phyloP scores from a whole-genome alignment of 805 yeast species.

The Candida michaelii region DNA sequence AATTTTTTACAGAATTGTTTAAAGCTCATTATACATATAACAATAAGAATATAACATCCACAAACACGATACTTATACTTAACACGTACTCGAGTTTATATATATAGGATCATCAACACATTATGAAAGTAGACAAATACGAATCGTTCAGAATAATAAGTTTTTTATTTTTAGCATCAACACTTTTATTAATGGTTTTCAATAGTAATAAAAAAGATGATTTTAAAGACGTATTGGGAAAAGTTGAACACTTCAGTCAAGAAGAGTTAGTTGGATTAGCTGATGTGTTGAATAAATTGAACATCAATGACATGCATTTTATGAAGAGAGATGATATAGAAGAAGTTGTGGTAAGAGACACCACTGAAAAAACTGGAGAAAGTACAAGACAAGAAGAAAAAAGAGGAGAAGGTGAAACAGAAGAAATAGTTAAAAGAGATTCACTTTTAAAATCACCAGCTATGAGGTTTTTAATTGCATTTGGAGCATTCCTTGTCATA shows the following conservation, averaged over 20 bases:
- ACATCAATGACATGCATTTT: neutral
- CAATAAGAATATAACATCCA: neutral
- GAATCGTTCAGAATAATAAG: neutral
- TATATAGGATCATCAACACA: neutral
- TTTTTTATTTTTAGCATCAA: conserved; percentile 1
- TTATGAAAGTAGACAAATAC: neutral
- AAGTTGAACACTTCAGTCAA: conserved; percentile 3
- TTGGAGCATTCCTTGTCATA: conserved; percentile 33
- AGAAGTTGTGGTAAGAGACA: too few relatives aligned
- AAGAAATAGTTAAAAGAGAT: neutral
- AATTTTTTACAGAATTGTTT: neutral
- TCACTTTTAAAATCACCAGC: conserved; percentile 19
- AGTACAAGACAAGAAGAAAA: neutral
- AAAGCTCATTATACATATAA: neutral
- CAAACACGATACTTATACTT: neutral
- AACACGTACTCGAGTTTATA: neutral
- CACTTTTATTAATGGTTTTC: conserved; percentile 1
- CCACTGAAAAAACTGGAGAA: too few relatives aligned
- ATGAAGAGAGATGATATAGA: conserved; percentile 1
- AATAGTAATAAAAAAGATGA: conserved; percentile 3
- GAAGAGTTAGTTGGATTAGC: conserved; percentile 4
- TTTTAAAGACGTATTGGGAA: conserved; percentile 2
- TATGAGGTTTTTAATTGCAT: conserved; percentile 33
- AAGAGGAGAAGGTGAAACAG: neutral
- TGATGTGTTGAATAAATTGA: conserved; percentile 1